Percentiles rank a stretch among this genome's conserved stretches.
phyloP scores from a whole-genome alignment of 1,139 yeast species.

The Yamadazyma songkhlaensis region DNA sequence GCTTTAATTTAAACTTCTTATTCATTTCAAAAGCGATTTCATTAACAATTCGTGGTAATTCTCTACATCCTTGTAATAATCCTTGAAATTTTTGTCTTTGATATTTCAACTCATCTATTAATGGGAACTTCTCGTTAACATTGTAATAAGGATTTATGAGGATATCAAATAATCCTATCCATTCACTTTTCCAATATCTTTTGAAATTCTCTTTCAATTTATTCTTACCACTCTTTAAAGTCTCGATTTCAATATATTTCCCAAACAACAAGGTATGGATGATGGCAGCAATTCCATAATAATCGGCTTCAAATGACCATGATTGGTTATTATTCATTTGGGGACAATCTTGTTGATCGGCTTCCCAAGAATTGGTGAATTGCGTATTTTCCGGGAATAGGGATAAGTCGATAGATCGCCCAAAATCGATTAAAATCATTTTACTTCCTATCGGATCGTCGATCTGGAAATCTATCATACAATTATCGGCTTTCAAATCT shows the following conservation, averaged over 20 bases:
- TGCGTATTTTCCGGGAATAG: constrained; percentile 50
- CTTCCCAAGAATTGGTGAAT: constrained; percentile 61
- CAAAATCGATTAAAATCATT: constrained; percentile 74
- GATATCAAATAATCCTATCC: constrained; percentile 66
- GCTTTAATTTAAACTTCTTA: not conserved
- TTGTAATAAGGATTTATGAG: constrained; percentile 57
- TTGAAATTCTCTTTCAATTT: constrained; percentile 49
- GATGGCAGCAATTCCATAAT: constrained; percentile 77
- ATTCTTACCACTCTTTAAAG: constrained; percentile 22
- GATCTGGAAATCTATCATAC: constrained; percentile 62
- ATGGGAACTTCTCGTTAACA: constrained; percentile 30
- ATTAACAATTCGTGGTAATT: constrained; percentile 16
- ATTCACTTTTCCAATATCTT: constrained; percentile 76
- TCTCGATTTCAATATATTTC: constrained; percentile 48
- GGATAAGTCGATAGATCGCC: constrained; percentile 72
- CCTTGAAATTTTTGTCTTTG: constrained; percentile 43
- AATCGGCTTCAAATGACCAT: constrained; percentile 85
- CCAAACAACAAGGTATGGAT: constrained; percentile 75
- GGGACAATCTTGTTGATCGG: constrained; percentile 74
- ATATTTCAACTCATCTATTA: constrained; percentile 32
- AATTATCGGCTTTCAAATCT: constrained; percentile 82
- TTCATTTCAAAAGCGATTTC: constrained; percentile 5
- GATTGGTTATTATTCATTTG: constrained; percentile 61
- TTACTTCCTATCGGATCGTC: constrained; percentile 56
- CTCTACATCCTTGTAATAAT: constrained; percentile 28